Evolutionary conservation across 257 asterid genomes (phyloP).

Genomic region (Solanum habrochaites): DNA sequence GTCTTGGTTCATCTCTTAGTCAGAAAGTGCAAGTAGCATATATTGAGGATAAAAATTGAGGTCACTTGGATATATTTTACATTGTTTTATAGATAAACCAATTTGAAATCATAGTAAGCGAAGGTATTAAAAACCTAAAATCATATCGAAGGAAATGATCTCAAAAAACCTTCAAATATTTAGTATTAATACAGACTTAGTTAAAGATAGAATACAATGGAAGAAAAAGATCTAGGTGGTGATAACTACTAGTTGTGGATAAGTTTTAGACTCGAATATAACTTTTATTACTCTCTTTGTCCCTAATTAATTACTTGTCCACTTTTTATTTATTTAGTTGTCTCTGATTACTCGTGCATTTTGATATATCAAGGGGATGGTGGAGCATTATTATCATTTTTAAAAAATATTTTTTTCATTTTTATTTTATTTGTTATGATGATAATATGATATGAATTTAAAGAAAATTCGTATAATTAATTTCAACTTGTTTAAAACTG

Average conservation of each 20-base stretch:
- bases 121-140: not conserved
- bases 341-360: too few relatives aligned
- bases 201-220: not conserved
- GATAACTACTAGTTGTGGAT: not conserved
- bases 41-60: not conserved
- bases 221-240: not conserved
- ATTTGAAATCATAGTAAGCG: not conserved
- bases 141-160: not conserved
- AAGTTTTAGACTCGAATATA: not conserved
- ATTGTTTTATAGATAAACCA: not conserved
- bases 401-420: not conserved
- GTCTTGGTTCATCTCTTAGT: not conserved
- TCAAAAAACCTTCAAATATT: not conserved
- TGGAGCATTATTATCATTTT: not conserved
- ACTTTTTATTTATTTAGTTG: too few relatives aligned
- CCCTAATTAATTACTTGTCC: too few relatives aligned
- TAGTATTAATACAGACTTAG: not conserved
- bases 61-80: not conserved
- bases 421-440: not conserved
- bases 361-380: too few relatives aligned
- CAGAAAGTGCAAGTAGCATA: not conserved
- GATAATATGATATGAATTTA: not conserved
- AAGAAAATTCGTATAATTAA: not conserved
- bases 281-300: not conserved
- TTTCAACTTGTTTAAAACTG: not conserved